Evolutionary conservation across 2,329 filamentous ascomycete species (phyloP).

Genomic region (Sordariomycetes sp.): DNA sequence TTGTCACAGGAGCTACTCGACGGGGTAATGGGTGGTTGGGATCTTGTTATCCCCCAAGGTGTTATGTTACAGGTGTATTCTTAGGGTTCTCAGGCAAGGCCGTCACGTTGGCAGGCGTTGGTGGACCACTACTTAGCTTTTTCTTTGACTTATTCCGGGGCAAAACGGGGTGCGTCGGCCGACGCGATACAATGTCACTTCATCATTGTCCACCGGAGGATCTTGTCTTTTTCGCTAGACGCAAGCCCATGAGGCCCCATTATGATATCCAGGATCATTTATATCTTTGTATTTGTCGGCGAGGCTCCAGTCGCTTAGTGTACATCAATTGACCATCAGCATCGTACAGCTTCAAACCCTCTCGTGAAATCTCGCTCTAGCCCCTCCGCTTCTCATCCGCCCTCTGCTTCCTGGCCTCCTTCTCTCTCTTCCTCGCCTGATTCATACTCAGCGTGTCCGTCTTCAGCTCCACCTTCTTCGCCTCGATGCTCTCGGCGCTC

Average conservation of each 20-base stretch:
- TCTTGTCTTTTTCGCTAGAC: not conserved
- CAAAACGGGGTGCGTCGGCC: not conserved
- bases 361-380: not conserved
- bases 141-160: not conserved
- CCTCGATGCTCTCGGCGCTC: constrained; percentile 41
- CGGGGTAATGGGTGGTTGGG: not conserved
- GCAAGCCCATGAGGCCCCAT: not conserved
- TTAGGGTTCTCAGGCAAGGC: not conserved
- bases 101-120: not conserved
- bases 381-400: constrained; percentile 4
- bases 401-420: constrained; percentile 39
- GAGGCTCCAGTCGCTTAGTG: not conserved
- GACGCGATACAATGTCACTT: not conserved
- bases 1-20: not conserved
- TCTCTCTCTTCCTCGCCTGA: constrained; percentile 58
- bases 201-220: not conserved
- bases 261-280: not conserved
- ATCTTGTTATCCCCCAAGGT: not conserved
- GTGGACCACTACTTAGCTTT: not conserved
- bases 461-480: constrained; percentile 33
- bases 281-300: not conserved
- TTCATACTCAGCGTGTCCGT: constrained; percentile 49
- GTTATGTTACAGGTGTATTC: not conserved
- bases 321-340: not conserved
- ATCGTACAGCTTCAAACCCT: not conserved